These are phyloP conservation scores for Pleodorina starrii DNA, from an alignment of 139 green algal genomes.

Conservation along the genomic window DNA sequence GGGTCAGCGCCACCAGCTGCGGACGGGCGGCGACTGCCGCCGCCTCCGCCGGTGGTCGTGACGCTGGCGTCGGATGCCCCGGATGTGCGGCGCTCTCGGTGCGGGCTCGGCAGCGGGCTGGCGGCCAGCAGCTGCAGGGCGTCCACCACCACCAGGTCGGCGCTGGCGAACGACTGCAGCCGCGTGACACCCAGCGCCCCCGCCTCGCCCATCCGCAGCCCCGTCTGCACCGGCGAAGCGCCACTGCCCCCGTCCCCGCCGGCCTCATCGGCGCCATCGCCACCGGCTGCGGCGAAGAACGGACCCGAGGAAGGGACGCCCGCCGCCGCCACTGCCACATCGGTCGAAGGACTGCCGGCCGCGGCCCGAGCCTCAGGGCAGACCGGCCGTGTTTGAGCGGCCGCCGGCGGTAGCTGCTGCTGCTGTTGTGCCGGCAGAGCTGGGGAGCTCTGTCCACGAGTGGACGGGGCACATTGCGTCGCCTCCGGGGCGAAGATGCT, in stretches of 20 bases:
- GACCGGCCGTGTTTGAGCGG: neutral
- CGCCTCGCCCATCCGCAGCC: neutral
- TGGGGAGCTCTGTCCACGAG: neutral
- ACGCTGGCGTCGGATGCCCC: conserved; percentile 18
- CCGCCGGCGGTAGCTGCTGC: neutral
- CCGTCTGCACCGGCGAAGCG: neutral
- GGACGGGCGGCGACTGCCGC: neutral
- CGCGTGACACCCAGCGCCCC: neutral
- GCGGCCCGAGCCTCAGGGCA: neutral
- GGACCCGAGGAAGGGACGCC: no score
- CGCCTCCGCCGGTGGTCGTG: conserved; percentile 9
- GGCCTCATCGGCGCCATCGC: neutral
- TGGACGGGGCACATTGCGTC: neutral
- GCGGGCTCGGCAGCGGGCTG: conserved; percentile 19
- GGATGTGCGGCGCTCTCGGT: neutral
- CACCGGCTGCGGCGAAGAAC: neutral
- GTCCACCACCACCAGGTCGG: conserved; percentile 27
- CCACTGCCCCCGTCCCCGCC: neutral
- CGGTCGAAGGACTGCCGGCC: neutral
- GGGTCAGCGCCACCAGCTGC: neutral
- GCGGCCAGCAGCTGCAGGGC: conserved; percentile 46
- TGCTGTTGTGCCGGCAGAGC: neutral
- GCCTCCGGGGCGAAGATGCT: neutral
- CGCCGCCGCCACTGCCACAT: neutral
- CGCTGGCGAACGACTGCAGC: conserved; percentile 13